Percentiles rank a stretch among this genome's conserved stretches.
phyloP scores from a whole-genome alignment of 495 filamentous ascomycete species.

The Delitschia confertaspora region DNA sequence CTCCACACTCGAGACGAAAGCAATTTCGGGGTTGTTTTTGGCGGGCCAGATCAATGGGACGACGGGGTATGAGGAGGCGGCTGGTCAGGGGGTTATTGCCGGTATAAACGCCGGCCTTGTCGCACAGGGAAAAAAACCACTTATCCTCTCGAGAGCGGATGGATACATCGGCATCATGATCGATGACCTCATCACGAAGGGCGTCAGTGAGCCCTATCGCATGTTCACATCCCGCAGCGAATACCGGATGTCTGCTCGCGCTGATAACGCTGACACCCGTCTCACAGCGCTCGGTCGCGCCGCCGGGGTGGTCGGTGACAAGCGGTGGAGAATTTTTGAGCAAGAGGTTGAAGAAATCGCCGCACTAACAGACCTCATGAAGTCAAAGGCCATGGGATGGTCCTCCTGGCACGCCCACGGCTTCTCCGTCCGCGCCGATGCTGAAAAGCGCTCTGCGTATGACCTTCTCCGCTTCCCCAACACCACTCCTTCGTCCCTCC shows the following conservation, averaged over 20 bases:
- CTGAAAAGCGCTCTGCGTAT: constrained; percentile 54
- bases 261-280: constrained; percentile 88
- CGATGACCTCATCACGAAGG: constrained; percentile 95
- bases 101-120: constrained; percentile 87
- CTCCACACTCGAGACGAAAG: constrained; percentile 85
- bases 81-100: constrained; percentile 85
- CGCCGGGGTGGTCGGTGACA: constrained; percentile 69
- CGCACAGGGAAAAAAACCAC: constrained; percentile 51
- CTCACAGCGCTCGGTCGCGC: constrained; percentile 70
- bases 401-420: constrained; percentile 60
- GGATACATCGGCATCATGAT: constrained; percentile 99
- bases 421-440: constrained; percentile 54
- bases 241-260: constrained; percentile 81
- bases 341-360: constrained; percentile 53
- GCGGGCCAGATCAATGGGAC: constrained; percentile 98
- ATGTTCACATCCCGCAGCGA: constrained; percentile 98
- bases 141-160: constrained; percentile 72
- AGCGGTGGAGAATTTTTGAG: constrained; percentile 63
- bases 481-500: constrained; percentile 48
- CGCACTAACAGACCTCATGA: constrained; percentile 53
- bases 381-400: constrained; percentile 44
- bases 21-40: constrained; percentile 80
- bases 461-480: constrained; percentile 62
- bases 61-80: constrained; percentile 95
- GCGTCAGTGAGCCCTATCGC: constrained; percentile 91